These are phyloP conservation scores for Dalbergia cultrata DNA, from an alignment of 306 rosid genomes.

Conservation along the genomic window DNA sequence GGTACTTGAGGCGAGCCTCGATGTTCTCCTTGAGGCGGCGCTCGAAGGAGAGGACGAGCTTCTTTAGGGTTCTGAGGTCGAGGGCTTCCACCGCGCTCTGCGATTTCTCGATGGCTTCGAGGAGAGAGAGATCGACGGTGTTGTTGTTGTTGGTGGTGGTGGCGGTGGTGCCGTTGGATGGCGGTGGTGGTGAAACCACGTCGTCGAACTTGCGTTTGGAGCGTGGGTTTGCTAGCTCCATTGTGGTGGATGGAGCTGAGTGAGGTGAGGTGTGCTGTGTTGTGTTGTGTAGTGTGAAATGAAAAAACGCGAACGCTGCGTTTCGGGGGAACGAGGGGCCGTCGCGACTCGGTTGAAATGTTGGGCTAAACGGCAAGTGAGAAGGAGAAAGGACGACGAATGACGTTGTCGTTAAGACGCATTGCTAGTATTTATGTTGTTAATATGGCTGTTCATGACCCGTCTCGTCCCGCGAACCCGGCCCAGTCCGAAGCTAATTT, in stretches of 20 bases:
- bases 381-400: neutral
- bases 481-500: no score
- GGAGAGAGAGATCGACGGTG: conserved; percentile 69
- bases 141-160: neutral
- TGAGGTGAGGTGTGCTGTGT: no score
- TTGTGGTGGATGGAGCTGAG: conserved; percentile 39
- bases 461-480: no score
- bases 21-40: conserved; percentile 91
- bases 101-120: conserved; percentile 87
- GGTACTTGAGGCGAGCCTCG: conserved; percentile 89
- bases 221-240: conserved; percentile 58
- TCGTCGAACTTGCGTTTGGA: conserved; percentile 79
- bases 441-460: no score
- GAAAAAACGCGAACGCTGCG: conserved; percentile 31
- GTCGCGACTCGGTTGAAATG: neutral
- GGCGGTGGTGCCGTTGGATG: conserved; percentile 40
- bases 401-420: neutral
- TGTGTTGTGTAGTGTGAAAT: neutral
- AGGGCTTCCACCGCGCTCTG: conserved; percentile 64
- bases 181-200: conserved; percentile 26
- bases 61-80: conserved; percentile 78
- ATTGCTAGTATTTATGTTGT: no score
- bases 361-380: neutral
- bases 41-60: conserved; percentile 84
- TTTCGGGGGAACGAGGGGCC: neutral